These are phyloP conservation scores for Agrocybe chaxingu DNA, from an alignment of 768 basidiomycete genomes.

Conservation along the genomic window DNA sequence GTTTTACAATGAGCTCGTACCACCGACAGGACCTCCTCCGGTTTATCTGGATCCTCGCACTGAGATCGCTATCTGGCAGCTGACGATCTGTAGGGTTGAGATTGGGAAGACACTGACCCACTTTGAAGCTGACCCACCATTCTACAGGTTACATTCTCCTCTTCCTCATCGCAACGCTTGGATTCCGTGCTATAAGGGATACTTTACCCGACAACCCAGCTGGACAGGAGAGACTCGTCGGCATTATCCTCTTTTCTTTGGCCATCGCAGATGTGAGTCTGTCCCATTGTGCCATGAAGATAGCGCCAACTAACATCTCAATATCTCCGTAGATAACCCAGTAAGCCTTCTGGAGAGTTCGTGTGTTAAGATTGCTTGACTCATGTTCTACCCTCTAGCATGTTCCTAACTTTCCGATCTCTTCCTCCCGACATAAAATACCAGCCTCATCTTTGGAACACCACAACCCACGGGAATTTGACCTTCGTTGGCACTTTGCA, in stretches of 20 bases:
- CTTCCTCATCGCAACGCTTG: slow-evolving; percentile 61
- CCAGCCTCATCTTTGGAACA: slow-evolving; percentile 52
- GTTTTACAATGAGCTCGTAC: slow-evolving; percentile 60
- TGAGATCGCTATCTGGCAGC: slow-evolving; percentile 57
- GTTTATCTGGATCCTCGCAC: slow-evolving; percentile 39
- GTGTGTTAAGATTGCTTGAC: background rate
- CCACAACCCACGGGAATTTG: slow-evolving; percentile 69
- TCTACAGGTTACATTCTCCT: slow-evolving; percentile 59
- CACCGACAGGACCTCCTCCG: slow-evolving; percentile 26
- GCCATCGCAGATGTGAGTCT: slow-evolving; percentile 54
- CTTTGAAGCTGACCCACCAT: background rate
- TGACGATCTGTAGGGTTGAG: slow-evolving; percentile 47
- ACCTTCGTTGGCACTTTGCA: slow-evolving; percentile 54
- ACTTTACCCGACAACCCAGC: slow-evolving; percentile 51
- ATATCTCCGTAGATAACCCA: slow-evolving; percentile 7
- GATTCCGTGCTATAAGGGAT: slow-evolving; percentile 66
- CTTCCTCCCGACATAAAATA: slow-evolving; percentile 52
- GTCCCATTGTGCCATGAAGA: background rate
- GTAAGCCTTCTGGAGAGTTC: background rate
- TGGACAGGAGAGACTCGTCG: slow-evolving; percentile 67
- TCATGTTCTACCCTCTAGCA: slow-evolving; percentile 30
- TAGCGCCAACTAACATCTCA: background rate
- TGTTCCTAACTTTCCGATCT: slow-evolving; percentile 47
- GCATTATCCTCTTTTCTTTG: slow-evolving; percentile 58
- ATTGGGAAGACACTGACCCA: no score